Percentiles rank a stretch among this genome's conserved stretches.
Conservation (phyloP, 2,329 filamentous ascomycete genomes). For the Fusarium udum region DNA sequence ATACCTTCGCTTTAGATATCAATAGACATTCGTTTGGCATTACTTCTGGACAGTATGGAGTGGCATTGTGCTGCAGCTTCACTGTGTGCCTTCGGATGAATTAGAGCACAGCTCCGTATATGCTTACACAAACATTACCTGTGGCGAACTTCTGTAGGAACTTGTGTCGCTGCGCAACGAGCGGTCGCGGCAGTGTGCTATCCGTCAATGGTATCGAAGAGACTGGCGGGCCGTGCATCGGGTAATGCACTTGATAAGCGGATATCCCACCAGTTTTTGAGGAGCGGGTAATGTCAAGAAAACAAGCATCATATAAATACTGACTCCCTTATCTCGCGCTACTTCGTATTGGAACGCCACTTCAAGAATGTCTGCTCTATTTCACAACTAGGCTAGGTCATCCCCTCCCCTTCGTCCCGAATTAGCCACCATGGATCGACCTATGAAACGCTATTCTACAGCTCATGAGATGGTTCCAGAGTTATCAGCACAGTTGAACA, state of each 20-base stretch:
- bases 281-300: background rate
- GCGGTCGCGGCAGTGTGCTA: background rate
- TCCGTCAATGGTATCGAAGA: background rate
- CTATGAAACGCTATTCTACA: fast-evolving
- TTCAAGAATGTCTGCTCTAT: background rate
- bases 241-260: background rate
- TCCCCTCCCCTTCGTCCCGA: background rate
- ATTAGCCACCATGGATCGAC: background rate
- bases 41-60: background rate
- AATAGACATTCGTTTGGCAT: background rate
- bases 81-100: no score
- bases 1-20: background rate
- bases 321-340: background rate
- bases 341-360: background rate
- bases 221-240: background rate
- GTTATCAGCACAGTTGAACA: background rate
- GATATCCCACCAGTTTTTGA: background rate
- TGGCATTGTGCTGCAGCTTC: no score
- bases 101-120: no score
- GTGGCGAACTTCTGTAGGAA: no score
- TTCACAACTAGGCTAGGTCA: background rate
- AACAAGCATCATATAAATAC: background rate
- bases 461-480: background rate
- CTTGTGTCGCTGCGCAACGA: no score
- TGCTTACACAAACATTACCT: no score